Conservation (phyloP, 805 yeast genomes). For the Pichia cabralensis region DNA sequence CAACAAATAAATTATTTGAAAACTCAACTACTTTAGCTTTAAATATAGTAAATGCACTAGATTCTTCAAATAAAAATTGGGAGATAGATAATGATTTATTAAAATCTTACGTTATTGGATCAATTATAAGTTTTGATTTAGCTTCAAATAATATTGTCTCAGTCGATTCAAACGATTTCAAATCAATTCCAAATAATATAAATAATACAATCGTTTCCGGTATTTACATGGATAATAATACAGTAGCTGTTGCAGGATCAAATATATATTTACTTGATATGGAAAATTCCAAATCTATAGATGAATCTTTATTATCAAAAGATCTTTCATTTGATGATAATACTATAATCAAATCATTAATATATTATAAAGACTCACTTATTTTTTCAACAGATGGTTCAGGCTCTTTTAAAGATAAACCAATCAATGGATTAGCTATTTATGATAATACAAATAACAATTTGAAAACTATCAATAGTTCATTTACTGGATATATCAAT, state of each 20-base stretch:
- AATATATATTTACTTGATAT: constrained; percentile 9
- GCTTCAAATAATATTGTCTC: constrained; percentile 11
- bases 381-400: constrained; percentile 38
- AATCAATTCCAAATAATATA: not conserved
- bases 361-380: constrained; percentile 29
- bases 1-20: constrained; percentile 28
- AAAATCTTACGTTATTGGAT: constrained; percentile 13
- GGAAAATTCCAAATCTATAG: constrained; percentile 1
- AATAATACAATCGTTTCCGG: constrained; percentile 19
- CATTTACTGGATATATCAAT: constrained; percentile 30
- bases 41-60: constrained; percentile 22
- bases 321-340: constrained; percentile 14
- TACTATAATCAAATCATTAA: constrained; percentile 20
- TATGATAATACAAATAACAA: constrained; percentile 38
- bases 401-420: constrained; percentile 15
- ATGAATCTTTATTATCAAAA: constrained; percentile 1
- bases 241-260: constrained; percentile 52
- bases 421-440: constrained; percentile 37
- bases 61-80: constrained; percentile 1
- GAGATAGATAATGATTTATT: not conserved
- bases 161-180: constrained; percentile 4
- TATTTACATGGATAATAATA: constrained; percentile 36
- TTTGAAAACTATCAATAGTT: constrained; percentile 30
- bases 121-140: constrained; percentile 14
- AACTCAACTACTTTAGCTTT: constrained; percentile 21